A percentile compares a stretch with the other conserved stretches of the same genome.
phyloP scores from a whole-genome alignment of 2,329 filamentous ascomycete genomes.

The Ceratocystis lukuohia region DNA sequence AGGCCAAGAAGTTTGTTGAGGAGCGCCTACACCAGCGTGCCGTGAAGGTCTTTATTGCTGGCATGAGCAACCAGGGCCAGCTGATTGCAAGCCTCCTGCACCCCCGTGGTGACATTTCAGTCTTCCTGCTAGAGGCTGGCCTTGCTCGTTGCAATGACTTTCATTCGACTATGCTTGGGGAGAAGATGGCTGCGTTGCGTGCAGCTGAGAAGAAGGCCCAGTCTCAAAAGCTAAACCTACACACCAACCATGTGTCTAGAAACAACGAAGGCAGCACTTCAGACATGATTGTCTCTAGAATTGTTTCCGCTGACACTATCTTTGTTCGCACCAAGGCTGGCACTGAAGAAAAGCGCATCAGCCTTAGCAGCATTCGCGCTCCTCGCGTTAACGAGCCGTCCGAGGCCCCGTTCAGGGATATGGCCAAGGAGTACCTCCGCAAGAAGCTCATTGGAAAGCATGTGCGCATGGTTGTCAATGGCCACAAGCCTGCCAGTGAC shows the following conservation, averaged over 20 bases:
- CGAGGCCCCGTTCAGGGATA: constrained; percentile 76
- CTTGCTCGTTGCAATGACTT: constrained; percentile 88
- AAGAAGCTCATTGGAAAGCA: constrained; percentile 95
- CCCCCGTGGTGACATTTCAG: constrained; percentile 82
- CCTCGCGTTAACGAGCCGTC: constrained; percentile 79
- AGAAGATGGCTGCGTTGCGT: constrained; percentile 73
- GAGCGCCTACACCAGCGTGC: constrained; percentile 71
- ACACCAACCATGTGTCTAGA: constrained; percentile 59
- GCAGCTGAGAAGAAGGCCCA: constrained; percentile 79
- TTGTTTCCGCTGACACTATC: constrained; percentile 80
- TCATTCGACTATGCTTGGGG: constrained; percentile 82
- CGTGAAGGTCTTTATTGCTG: constrained; percentile 70
- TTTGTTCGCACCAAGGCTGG: constrained; percentile 75
- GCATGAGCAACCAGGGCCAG: constrained; percentile 78
- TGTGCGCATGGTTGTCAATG: constrained; percentile 77
- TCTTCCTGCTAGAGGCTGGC: constrained; percentile 77
- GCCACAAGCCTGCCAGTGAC: constrained; percentile 76
- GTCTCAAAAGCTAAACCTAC: constrained; percentile 60
- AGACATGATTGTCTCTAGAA: constrained; percentile 72
- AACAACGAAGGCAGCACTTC: constrained; percentile 35
- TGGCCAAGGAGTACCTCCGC: constrained; percentile 90
- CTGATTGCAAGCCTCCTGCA: constrained; percentile 81
- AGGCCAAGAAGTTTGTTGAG: constrained; percentile 81
- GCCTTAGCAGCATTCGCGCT: constrained; percentile 81
- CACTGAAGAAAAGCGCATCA: constrained; percentile 70